Percentiles rank a stretch among this genome's conserved stretches.
Conservation (phyloP, 176 grass and related monocot species). For the Thinopyrum elongatum region DNA sequence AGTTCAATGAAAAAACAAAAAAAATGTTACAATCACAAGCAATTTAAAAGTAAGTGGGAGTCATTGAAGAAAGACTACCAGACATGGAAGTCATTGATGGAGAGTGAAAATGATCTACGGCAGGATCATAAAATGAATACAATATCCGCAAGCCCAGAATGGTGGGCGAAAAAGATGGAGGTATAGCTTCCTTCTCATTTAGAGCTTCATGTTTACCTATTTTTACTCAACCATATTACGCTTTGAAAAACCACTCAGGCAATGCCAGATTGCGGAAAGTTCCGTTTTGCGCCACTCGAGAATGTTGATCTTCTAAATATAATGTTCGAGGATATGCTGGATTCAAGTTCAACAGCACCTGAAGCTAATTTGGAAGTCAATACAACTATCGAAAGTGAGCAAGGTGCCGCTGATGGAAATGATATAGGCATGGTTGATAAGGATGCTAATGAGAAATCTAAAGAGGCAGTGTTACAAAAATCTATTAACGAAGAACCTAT, state of each 20-base stretch:
- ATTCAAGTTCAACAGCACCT: background rate
- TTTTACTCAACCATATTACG: background rate
- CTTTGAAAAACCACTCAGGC: background rate
- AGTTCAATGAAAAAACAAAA: background rate
- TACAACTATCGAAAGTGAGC: background rate
- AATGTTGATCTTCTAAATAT: background rate
- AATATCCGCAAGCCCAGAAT: background rate
- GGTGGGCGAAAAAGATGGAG: background rate
- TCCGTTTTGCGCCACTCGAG: background rate
- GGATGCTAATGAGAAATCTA: background rate
- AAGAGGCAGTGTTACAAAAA: background rate
- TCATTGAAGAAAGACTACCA: background rate
- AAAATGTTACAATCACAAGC: background rate
- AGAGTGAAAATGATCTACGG: background rate
- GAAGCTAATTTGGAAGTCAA: background rate
- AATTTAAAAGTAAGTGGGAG: slow-evolving; percentile 10
- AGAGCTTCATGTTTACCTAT: background rate
- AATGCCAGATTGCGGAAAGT: background rate
- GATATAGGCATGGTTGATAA: background rate
- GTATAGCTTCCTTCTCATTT: background rate
- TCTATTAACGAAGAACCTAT: background rate
- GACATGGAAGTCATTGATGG: background rate
- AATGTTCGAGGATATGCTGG: background rate
- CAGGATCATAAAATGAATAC: background rate
- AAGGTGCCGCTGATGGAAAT: background rate